phyloP scores from a whole-genome alignment of 176 grass and related monocot genomes.

The Triticum turgidum region DNA sequence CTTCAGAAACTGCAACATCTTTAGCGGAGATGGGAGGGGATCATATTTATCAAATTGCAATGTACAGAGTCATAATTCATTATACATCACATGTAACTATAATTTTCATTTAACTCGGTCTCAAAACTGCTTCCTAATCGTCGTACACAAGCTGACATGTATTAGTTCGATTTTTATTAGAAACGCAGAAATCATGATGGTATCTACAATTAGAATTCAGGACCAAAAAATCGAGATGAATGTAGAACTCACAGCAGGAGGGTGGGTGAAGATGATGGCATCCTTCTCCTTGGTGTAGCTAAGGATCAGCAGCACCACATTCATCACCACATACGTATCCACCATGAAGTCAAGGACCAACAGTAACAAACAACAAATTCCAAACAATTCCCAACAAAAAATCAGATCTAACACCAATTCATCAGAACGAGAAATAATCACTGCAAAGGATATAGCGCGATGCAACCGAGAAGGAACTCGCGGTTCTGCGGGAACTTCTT shows the following conservation, averaged over 20 bases:
- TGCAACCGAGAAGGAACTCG: constrained; percentile 84
- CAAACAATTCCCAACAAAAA: background rate
- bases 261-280: constrained; percentile 88
- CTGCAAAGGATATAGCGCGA: constrained; percentile 84
- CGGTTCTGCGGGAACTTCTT: constrained; percentile 98
- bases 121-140: background rate
- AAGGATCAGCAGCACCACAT: constrained; percentile 72
- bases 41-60: background rate
- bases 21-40: background rate
- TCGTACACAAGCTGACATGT: background rate
- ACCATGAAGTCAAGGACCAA: constrained; percentile 51
- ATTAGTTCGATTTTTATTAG: background rate
- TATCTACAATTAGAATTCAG: background rate
- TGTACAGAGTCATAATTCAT: background rate
- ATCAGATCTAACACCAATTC: constrained; percentile 33
- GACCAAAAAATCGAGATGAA: background rate
- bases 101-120: background rate
- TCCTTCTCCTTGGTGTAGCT: constrained; percentile 99
- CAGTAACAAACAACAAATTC: constrained; percentile 24
- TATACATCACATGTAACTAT: background rate
- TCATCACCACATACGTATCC: constrained; percentile 78
- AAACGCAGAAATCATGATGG: background rate
- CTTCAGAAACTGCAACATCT: background rate
- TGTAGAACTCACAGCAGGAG: constrained; percentile 62
- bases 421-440: background rate